Evolutionary conservation across 495 filamentous ascomycete genomes (phyloP).

Genomic region (Staphylotrichum longicolle): DNA sequence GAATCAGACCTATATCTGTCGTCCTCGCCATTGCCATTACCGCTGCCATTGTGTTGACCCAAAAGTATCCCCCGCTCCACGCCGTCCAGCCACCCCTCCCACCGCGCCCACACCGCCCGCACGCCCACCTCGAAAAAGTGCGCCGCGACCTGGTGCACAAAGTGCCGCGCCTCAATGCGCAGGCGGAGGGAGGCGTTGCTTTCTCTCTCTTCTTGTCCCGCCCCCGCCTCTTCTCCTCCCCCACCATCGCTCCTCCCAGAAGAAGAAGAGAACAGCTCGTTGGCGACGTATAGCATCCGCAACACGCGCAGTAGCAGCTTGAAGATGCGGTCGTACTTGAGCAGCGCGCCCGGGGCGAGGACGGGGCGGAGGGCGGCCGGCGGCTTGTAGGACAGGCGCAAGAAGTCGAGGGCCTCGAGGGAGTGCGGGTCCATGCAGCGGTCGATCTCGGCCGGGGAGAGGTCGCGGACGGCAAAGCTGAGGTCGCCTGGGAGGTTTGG

Average conservation of each 20-base stretch:
- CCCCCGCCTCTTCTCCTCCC: conserved; percentile 21
- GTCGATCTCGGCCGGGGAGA: conserved; percentile 70
- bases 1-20: too few relatives aligned
- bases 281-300: conserved; percentile 76
- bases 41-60: too few relatives aligned
- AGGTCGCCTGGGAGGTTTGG: conserved; percentile 66
- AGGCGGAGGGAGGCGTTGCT: conserved; percentile 57
- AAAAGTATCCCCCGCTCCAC: conserved; percentile 47
- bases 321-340: conserved; percentile 83
- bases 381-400: conserved; percentile 80
- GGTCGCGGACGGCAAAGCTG: conserved; percentile 81
- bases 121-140: conserved; percentile 81
- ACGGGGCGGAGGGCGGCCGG: conserved; percentile 69
- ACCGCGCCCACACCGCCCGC: conserved; percentile 63
- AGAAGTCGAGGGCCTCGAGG: conserved; percentile 85
- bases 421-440: conserved; percentile 74
- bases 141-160: conserved; percentile 62
- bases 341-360: conserved; percentile 63
- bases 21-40: too few relatives aligned
- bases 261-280: conserved; percentile 52
- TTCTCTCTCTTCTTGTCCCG: conserved; percentile 19
- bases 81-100: conserved; percentile 61
- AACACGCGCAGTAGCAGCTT: conserved; percentile 70
- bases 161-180: conserved; percentile 72
- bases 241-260: background rate